These are phyloP conservation scores for Cytospora chrysosperma DNA, from an alignment of 2,329 filamentous ascomycete genomes.

Conservation along the genomic window DNA sequence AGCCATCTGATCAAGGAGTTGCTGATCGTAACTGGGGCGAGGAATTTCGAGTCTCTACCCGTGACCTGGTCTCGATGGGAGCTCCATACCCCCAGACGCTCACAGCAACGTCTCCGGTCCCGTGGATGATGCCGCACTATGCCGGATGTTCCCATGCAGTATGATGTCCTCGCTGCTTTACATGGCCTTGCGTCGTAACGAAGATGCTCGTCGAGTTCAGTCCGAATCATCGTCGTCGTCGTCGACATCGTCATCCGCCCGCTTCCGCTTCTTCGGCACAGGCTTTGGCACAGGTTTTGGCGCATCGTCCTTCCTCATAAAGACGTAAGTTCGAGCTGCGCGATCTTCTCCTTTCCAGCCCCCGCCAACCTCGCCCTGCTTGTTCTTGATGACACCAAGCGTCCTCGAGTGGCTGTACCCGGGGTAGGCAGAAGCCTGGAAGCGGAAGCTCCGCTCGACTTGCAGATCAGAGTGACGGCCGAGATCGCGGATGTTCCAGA, in stretches of 20 bases:
- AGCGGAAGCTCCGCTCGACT: conserved; percentile 69
- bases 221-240: conserved; percentile 32
- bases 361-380: conserved; percentile 42
- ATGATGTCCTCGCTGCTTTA: not conserved
- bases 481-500: conserved; percentile 92
- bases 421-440: conserved; percentile 66
- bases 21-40: not conserved
- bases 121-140: not conserved
- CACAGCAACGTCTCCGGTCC: not conserved
- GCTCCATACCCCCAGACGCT: not conserved
- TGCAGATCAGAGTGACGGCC: conserved; percentile 73
- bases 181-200: not conserved
- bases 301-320: conserved; percentile 57
- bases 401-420: conserved; percentile 74
- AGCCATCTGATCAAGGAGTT: not conserved
- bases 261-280: conserved; percentile 32
- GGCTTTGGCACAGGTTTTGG: conserved; percentile 26
- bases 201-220: conserved; percentile 20
- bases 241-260: conserved; percentile 33
- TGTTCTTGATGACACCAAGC: conserved; percentile 60
- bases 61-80: not conserved
- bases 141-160: not conserved
- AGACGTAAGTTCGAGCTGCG: conserved; percentile 59
- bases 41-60: not conserved
- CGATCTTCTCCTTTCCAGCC: conserved; percentile 54